Evolutionary conservation across 2,329 filamentous ascomycete species (phyloP).

Genomic region (Diaporthe amygdali): DNA sequence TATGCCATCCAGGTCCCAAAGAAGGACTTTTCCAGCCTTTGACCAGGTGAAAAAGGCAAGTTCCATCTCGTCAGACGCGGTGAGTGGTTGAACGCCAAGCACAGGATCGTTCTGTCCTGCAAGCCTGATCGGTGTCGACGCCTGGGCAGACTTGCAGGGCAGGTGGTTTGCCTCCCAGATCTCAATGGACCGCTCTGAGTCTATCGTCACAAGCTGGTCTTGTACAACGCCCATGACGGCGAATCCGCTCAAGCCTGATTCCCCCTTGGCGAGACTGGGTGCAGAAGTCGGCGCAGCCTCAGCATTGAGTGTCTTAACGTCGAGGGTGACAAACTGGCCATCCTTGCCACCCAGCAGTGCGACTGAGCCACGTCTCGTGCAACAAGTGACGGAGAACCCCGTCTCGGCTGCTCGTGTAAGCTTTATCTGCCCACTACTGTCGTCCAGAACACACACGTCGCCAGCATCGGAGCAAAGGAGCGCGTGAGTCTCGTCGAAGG

Average conservation of each 20-base stretch:
- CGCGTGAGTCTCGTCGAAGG: constrained; percentile 74
- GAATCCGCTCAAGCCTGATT: constrained; percentile 46
- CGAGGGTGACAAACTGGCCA: constrained; percentile 61
- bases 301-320: constrained; percentile 48
- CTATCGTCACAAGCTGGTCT: constrained; percentile 74
- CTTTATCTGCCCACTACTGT: constrained; percentile 73
- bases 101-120: constrained; percentile 68
- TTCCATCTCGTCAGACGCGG: constrained; percentile 61
- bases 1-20: constrained; percentile 80
- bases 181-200: constrained; percentile 76
- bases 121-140: constrained; percentile 57
- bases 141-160: constrained; percentile 43
- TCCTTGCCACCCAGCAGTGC: constrained; percentile 74
- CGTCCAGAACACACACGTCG: constrained; percentile 87
- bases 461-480: constrained; percentile 88
- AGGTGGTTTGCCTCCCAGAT: constrained; percentile 60
- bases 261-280: background rate
- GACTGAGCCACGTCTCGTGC: constrained; percentile 63
- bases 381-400: constrained; percentile 71
- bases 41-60: constrained; percentile 92
- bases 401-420: constrained; percentile 70
- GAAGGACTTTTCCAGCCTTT: constrained; percentile 75
- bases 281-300: background rate
- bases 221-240: constrained; percentile 73
- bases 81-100: constrained; percentile 75